Conservation (phyloP, 2,329 filamentous ascomycete species). For the Colletotrichum sp. region DNA sequence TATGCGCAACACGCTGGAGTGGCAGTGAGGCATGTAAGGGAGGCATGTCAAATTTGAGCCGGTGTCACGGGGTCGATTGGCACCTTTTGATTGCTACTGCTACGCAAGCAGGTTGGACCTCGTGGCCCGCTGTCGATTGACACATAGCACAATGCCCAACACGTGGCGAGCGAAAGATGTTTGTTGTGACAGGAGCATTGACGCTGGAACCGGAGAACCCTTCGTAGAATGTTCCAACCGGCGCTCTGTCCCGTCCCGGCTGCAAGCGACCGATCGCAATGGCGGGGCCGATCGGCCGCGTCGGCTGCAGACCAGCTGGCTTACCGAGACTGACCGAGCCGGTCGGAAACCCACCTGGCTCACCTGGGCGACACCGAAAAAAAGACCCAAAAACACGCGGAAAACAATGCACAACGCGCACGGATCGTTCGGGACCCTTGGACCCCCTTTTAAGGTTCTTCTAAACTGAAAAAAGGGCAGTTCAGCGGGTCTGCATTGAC, state of each 20-base stretch:
- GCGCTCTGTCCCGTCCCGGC: background rate
- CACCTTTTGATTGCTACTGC: background rate
- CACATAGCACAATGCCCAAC: background rate
- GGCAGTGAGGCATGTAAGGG: background rate
- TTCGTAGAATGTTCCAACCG: background rate
- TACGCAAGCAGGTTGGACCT: background rate
- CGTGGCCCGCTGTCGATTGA: background rate
- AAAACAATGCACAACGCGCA: background rate
- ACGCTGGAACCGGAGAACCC: background rate
- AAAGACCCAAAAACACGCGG: too few relatives aligned
- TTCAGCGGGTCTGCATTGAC: slow-evolving; percentile 7
- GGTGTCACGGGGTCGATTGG: background rate
- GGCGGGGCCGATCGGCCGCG: background rate
- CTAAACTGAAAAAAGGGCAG: background rate
- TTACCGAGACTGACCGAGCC: background rate
- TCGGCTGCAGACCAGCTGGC: background rate
- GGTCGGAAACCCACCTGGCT: background rate
- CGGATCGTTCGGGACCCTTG: background rate
- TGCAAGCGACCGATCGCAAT: background rate
- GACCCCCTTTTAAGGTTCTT: slow-evolving; percentile 5
- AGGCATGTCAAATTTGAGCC: background rate
- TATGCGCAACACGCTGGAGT: background rate
- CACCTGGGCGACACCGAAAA: background rate
- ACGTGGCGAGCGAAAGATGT: background rate
- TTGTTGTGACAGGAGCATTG: background rate